Base-by-base conservation (phyloP, 2,329 filamentous ascomycete genomes). In the Diplocarpon mali region DNA sequence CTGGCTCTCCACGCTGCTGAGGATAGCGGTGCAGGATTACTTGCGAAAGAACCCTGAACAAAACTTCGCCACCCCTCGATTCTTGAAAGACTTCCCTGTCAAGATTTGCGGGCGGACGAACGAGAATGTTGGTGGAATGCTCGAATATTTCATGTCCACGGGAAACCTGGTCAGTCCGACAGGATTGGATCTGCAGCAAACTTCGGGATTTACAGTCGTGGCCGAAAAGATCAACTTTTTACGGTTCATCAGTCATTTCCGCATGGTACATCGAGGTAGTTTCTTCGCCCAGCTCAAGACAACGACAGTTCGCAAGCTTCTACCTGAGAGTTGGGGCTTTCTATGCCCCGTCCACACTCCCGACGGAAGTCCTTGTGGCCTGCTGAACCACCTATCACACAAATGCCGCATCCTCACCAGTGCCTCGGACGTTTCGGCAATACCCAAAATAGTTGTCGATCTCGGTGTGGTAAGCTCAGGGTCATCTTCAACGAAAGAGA, bases 171-270 rank as follows among this genome's bases (percentile, higher is more conserved):
- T 87, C 59, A 94, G 86, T 69, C 81, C 86, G 12, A 94, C 86
- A 27, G 92, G 92, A 53, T 73, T 98, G 34, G 92, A 98, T 72
- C 66, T 95, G 59, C 92, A 96, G 62, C 92, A 98, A 65, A 82
- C 83, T 0, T 92, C 90, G 11, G 92, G 92, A 51, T 98, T 94
- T 65, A 94, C 87, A 0, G 88, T 98, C 40, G 89, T 96, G 41
- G 92, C 92, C 2, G 92, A 98, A 64, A 96, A 96, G 73, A 90
- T 98, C 62, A 98, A 98, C 69, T 98, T 96, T 64, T 79, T 94
- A 60, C 86, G 92, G 58, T 98, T 96, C 69, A 94, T 98, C 68
- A 92, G 86, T 65, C 92, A 98, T 65, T 98, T 98, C 75, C 84
- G 92, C 55, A 95, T 95, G 88, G 87, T 98, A 46, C 92, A 98